These are phyloP conservation scores for Coemansia sp. DNA, from an alignment of 192 early-diverging fungal genomes.

Conservation along the genomic window DNA sequence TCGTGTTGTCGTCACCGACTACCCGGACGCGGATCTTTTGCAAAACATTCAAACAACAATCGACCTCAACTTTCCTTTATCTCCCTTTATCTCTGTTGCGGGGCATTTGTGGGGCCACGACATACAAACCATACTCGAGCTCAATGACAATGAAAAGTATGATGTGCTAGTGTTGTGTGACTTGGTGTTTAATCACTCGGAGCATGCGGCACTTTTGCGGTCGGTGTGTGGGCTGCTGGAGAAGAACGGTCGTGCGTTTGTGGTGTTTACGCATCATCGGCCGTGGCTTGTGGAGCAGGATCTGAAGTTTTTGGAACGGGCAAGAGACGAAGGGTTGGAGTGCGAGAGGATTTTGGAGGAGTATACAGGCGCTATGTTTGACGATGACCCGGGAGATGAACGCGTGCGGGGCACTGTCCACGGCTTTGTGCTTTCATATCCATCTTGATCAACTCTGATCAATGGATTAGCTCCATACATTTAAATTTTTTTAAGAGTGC, in stretches of 20 bases:
- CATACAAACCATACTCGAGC: not conserved
- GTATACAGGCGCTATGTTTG: constrained; percentile 1
- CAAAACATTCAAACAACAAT: not conserved
- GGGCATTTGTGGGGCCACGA: not conserved
- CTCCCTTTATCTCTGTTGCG: not conserved
- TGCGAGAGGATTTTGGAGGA: not conserved
- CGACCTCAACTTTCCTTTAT: not conserved
- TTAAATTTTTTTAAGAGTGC: not conserved
- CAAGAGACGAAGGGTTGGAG: not conserved
- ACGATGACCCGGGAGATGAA: not conserved
- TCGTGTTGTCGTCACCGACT: not conserved
- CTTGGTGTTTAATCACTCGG: not conserved
- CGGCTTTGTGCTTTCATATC: not conserved
- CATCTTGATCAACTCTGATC: too few relatives aligned
- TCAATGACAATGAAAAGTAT: not conserved
- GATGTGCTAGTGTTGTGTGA: not conserved
- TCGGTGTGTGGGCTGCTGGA: not conserved
- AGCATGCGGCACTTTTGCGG: not conserved
- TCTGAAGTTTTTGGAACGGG: not conserved
- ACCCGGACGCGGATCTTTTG: not conserved
- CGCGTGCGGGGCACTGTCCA: not conserved
- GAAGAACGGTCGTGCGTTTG: not conserved
- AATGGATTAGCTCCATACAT: not conserved
- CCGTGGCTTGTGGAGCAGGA: not conserved
- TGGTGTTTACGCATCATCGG: not conserved